Percentiles rank a stretch among this genome's conserved stretches.
These are phyloP conservation scores for Penicillium sumatraense DNA, from an alignment of 2,329 filamentous ascomycete genomes.

Conservation along the genomic window DNA sequence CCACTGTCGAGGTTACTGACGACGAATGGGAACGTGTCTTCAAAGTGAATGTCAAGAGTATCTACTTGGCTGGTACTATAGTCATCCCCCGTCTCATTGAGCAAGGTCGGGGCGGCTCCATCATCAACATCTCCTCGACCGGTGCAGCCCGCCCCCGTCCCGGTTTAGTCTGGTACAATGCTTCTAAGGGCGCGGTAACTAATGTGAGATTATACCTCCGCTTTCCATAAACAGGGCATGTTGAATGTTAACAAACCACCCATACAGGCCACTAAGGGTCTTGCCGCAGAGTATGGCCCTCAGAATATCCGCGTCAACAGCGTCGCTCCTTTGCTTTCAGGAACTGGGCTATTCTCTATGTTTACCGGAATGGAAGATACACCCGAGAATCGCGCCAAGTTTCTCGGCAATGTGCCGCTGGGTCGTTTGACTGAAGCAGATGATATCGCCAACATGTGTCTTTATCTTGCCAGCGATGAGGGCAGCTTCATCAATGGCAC, in stretches of 20 bases:
- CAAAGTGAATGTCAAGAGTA: conserved; percentile 50
- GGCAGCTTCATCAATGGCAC: conserved; percentile 73
- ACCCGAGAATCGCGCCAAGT: conserved; percentile 50
- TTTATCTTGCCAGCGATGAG: conserved; percentile 73
- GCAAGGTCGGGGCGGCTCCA: conserved; percentile 45
- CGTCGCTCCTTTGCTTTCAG: conserved; percentile 70
- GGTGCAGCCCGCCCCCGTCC: conserved; percentile 48
- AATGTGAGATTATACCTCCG: conserved; percentile 45
- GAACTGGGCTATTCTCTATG: conserved; percentile 64
- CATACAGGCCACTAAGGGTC: conserved; percentile 66
- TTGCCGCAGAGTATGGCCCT: conserved; percentile 74
- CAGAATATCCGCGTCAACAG: conserved; percentile 75
- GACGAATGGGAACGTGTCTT: conserved; percentile 51
- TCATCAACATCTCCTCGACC: conserved; percentile 52
- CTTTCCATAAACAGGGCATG: too few species aligned
- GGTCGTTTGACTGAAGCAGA: conserved; percentile 50
- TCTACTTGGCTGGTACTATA: conserved; percentile 41
- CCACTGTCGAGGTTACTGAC: conserved; percentile 47
- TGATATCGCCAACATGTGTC: conserved; percentile 72
- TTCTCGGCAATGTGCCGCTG: conserved; percentile 50
- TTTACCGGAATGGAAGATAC: conserved; percentile 49
- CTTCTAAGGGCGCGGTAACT: conserved; percentile 49
- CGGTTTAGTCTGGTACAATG: conserved; percentile 53
- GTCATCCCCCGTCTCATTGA: conserved; percentile 43
- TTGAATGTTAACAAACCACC: too few species aligned